A percentile compares a stretch with the other conserved stretches of the same genome.
Conservation (phyloP, 306 rosid species). For the Herpetospermum pedunculosum region DNA sequence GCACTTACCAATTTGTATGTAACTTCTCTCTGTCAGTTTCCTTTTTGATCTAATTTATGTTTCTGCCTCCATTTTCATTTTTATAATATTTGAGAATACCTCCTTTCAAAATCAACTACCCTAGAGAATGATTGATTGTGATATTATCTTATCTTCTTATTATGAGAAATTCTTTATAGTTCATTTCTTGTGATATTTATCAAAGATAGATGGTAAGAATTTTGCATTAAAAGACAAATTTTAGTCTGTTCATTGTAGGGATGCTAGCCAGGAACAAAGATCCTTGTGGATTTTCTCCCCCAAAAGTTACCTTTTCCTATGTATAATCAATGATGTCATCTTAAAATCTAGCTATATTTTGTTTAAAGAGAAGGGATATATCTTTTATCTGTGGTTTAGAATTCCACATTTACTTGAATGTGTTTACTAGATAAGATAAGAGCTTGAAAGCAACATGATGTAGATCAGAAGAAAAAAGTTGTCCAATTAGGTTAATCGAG, state of each 20-base stretch:
- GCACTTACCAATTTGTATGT: neutral
- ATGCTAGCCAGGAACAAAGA: neutral
- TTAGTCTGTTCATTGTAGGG: neutral
- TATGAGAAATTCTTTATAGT: neutral
- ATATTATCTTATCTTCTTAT: neutral
- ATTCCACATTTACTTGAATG: neutral
- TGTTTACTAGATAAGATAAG: neutral
- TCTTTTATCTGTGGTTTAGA: no score
- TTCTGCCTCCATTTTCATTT: neutral
- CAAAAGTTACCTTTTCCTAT: neutral
- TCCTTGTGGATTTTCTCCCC: no score
- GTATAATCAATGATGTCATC: neutral
- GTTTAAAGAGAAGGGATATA: no score
- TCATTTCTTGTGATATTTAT: neutral
- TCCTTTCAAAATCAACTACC: neutral
- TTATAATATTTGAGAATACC: no score
- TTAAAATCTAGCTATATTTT: neutral
- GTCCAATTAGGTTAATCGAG: no score
- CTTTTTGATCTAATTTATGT: slow-evolving; percentile 6
- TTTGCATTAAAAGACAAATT: neutral
- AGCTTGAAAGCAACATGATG: neutral
- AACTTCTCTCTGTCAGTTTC: neutral
- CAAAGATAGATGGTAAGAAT: neutral
- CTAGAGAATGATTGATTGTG: neutral
- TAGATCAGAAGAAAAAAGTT: no score